Percentiles rank a stretch among this genome's conserved stretches.
Evolutionary conservation across 805 yeast species (phyloP).

Genomic region (Alloascoidea africana): DNA sequence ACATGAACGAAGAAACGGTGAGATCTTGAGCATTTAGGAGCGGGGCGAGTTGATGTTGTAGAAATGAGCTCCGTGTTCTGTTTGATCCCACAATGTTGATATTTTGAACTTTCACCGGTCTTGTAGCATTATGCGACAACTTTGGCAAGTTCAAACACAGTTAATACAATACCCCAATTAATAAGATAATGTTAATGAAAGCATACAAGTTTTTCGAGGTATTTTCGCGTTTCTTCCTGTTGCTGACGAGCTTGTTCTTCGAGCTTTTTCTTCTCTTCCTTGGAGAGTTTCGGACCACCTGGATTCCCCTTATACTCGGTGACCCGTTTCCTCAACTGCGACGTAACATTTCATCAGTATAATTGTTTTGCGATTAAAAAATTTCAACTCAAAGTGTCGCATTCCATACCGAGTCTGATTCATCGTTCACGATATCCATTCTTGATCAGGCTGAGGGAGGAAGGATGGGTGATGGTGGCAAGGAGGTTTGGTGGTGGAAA

Average conservation of each 20-base stretch:
- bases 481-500: too few species aligned
- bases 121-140: conserved; percentile 12
- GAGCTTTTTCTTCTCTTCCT: neutral
- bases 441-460: too few species aligned
- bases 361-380: too few species aligned
- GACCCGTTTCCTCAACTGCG: too few species aligned
- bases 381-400: too few species aligned
- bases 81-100: conserved; percentile 12
- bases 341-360: too few species aligned
- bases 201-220: neutral
- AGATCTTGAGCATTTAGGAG: neutral
- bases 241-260: neutral
- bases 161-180: neutral
- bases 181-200: neutral
- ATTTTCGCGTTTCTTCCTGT: neutral
- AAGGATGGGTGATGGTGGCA: too few species aligned
- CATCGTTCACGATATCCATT: too few species aligned
- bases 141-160: conserved; percentile 8
- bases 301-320: conserved; percentile 1
- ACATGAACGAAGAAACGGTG: neutral
- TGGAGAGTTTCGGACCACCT: too few species aligned
- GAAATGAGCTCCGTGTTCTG: neutral
- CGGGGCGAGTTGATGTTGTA: neutral
- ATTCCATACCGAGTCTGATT: too few species aligned
- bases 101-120: conserved; percentile 13